These are phyloP conservation scores for Hysterium pulicare DNA, from an alignment of 2,329 filamentous ascomycete genomes.

Conservation along the genomic window DNA sequence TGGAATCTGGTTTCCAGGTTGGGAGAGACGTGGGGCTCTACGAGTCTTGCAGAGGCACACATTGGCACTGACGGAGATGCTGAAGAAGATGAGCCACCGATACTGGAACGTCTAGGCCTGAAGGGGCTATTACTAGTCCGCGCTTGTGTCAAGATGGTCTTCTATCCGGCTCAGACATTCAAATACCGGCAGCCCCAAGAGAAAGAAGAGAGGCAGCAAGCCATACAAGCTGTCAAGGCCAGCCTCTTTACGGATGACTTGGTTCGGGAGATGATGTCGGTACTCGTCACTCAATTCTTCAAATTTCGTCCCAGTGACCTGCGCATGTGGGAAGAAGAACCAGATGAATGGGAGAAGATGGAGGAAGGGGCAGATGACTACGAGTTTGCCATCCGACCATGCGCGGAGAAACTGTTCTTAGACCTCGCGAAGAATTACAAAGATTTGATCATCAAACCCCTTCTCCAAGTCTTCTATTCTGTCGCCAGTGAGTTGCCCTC, in stretches of 20 bases:
- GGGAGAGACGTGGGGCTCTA: conserved; percentile 67
- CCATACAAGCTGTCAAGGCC: conserved; percentile 65
- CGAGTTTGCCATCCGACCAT: conserved; percentile 89
- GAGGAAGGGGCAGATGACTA: conserved; percentile 79
- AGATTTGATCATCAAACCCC: conserved; percentile 69
- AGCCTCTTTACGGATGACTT: conserved; percentile 74
- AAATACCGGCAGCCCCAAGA: conserved; percentile 73
- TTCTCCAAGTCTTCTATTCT: conserved; percentile 78
- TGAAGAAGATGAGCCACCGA: conserved; percentile 49
- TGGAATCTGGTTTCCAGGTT: conserved; percentile 79
- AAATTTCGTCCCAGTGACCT: conserved; percentile 82
- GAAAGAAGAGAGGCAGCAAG: conserved; percentile 71
- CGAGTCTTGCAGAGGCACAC: conserved; percentile 36
- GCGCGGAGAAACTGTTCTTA: conserved; percentile 89
- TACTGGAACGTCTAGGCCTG: conserved; percentile 75
- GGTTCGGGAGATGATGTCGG: conserved; percentile 76
- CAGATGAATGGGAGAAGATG: conserved; percentile 90
- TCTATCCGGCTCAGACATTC: conserved; percentile 76
- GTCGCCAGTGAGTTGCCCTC: conserved; percentile 58
- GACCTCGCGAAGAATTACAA: conserved; percentile 90
- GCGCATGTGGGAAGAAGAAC: conserved; percentile 88
- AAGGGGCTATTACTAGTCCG: conserved; percentile 80
- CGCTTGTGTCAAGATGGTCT: conserved; percentile 80
- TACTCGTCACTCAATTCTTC: conserved; percentile 83
- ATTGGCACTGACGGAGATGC: conserved; percentile 47